Conservation (phyloP, 2,329 filamentous ascomycete species). For the Cytospora leucostoma region DNA sequence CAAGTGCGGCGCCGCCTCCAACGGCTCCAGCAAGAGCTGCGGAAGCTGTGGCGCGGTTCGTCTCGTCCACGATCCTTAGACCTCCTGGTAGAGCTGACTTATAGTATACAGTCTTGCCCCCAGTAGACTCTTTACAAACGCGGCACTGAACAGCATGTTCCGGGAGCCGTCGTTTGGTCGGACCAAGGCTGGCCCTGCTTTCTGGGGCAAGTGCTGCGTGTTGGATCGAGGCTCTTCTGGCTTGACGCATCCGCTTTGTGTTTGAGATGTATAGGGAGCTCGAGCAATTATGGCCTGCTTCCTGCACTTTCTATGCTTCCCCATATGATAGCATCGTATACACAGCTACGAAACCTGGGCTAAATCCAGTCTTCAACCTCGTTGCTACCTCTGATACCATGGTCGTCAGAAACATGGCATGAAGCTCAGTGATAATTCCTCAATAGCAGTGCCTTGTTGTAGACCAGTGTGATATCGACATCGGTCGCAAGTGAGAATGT, state of each 20-base stretch:
- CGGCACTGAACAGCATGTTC: not conserved
- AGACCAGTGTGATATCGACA: too few relatives aligned
- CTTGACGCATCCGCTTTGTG: not conserved
- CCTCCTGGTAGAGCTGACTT: not conserved
- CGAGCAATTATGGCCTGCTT: not conserved
- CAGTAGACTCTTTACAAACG: not conserved
- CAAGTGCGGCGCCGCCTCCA: conserved; percentile 55
- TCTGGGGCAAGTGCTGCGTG: not conserved
- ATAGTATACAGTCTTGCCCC: conserved; percentile 36
- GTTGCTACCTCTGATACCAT: not conserved
- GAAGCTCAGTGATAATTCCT: not conserved
- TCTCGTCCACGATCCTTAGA: conserved; percentile 27
- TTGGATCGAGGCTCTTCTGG: not conserved
- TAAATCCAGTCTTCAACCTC: not conserved
- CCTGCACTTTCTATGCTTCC: not conserved
- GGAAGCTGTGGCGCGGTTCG: conserved; percentile 59
- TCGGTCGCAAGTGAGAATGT: too few relatives aligned
- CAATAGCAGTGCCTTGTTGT: too few relatives aligned
- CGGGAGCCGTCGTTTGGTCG: not conserved
- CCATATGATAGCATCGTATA: not conserved
- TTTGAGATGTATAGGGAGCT: not conserved
- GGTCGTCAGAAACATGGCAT: not conserved
- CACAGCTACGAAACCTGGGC: not conserved
- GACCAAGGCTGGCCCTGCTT: not conserved
- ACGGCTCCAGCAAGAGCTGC: conserved; percentile 54